Evolutionary conservation across 2,329 filamentous ascomycete genomes (phyloP), one percentile per base, ranked within the genome.

Genomic region (Seiridium cupressi): DNA sequence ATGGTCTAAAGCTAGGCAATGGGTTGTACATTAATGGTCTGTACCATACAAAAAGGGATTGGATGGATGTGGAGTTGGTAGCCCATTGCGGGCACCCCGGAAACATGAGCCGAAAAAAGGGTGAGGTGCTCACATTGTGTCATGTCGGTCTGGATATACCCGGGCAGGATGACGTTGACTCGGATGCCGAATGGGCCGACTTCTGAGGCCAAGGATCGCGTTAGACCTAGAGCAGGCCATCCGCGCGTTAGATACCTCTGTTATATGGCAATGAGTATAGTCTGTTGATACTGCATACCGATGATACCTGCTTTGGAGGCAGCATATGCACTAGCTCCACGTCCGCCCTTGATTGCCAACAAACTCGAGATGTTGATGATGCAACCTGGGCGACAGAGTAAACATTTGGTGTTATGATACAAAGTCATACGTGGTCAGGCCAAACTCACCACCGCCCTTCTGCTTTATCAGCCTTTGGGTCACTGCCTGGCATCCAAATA

Each of bases 301-400:
- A 95, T 73, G 1, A 96, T 76, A 2, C 91, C 92, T 4, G 92
- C 91, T 72, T 96, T 96, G 48, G 88, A 89, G 6, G 91, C 90
- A 5, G 89, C 88, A 71, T 95, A 95, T 0, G 87, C 84, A 4
- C 89, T 84, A 10, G 89, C 87, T 5, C 93, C 93, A 2, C 79
- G 79, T 1, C 89, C 90, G 0, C 87, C 89, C 60, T 88, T 88
- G 1, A 82, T 70, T 0, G 87, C 92, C 51, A 96, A 82, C 36
- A 96, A 77, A 53, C 90, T 94, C 1, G 90, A 88, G 31, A 97
- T 78, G 69, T 96, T 96, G 73, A 96, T 88, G 62, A 96, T 93
- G 69, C 86, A 91, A 6, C 81, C 84, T 84, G 51, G 4, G 44
- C 8, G 47, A 13, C 18, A 10, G 9, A 32, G n/a, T 49, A 32